These are phyloP conservation scores for Anisogramma anomala DNA, from an alignment of 2,329 filamentous ascomycete species.

Conservation along the genomic window DNA sequence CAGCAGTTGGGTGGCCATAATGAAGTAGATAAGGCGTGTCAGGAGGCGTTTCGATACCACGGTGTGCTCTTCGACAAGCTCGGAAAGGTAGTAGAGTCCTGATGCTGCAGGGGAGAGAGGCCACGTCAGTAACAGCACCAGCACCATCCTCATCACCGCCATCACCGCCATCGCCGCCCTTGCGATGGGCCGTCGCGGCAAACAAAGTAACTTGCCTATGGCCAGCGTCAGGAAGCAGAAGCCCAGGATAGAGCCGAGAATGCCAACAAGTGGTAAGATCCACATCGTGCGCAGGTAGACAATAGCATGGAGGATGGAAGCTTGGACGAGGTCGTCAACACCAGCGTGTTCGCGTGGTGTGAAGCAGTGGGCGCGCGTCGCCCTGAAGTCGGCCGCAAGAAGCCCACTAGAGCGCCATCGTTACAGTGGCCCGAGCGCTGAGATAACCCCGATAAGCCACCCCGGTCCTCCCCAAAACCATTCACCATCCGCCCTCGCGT, in stretches of 20 bases:
- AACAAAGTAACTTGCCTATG: constrained; percentile 60
- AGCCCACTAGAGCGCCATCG: too few species aligned
- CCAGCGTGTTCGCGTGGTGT: too few species aligned
- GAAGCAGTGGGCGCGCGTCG: too few species aligned
- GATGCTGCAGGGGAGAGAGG: constrained; percentile 49
- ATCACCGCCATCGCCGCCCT: background rate
- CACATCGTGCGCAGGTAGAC: constrained; percentile 54
- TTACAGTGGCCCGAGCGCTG: too few species aligned
- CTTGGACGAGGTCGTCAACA: too few species aligned
- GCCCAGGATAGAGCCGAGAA: constrained; percentile 73
- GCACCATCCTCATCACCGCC: background rate
- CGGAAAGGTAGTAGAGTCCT: constrained; percentile 96
- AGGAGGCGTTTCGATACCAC: constrained; percentile 84
- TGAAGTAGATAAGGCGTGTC: constrained; percentile 69
- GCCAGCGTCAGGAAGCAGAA: constrained; percentile 91
- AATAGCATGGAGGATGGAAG: too few species aligned
- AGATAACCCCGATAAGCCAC: too few species aligned
- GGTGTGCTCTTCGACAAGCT: constrained; percentile 95
- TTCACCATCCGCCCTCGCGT: background rate
- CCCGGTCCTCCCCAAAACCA: too few species aligned
- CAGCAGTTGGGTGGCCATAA: constrained; percentile 62
- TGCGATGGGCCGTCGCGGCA: background rate
- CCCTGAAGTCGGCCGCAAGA: too few species aligned
- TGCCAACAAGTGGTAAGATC: constrained; percentile 87
- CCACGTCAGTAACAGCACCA: background rate